phyloP scores from a whole-genome alignment of 2,329 filamentous ascomycete species.

The Epichloe gansuensis region DNA sequence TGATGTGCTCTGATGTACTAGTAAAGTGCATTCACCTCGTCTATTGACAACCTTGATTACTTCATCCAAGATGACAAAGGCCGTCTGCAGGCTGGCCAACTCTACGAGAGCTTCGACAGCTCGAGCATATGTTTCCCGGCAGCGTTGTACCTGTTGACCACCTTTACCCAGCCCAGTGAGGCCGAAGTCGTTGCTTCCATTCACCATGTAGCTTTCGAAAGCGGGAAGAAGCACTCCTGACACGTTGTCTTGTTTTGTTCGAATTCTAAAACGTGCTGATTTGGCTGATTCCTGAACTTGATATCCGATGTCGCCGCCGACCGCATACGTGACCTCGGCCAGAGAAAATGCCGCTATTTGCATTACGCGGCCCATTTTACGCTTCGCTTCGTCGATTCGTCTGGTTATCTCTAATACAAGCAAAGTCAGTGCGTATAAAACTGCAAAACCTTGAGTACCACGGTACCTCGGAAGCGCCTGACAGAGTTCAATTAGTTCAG shows the following conservation, averaged over 20 bases:
- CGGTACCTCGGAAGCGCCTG: constrained; percentile 6
- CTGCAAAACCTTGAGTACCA: constrained; percentile 1
- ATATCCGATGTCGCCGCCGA: constrained; percentile 90
- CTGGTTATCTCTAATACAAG: constrained; percentile 67
- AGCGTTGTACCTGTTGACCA: constrained; percentile 91
- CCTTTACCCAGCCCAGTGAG: constrained; percentile 93
- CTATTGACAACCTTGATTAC: constrained; percentile 99
- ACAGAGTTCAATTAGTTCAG: not conserved
- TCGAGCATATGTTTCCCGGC: constrained; percentile 87
- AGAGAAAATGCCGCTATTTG: constrained; percentile 97
- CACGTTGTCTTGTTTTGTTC: constrained; percentile 96
- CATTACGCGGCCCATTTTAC: constrained; percentile 99
- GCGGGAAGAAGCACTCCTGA: constrained; percentile 89
- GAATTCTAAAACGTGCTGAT: constrained; percentile 80
- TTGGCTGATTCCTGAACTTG: constrained; percentile 96
- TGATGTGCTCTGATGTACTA: not conserved
- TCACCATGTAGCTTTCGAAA: constrained; percentile 82
- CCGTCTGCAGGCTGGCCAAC: constrained; percentile 87
- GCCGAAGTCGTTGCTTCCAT: constrained; percentile 90
- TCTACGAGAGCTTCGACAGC: constrained; percentile 95
- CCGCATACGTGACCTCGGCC: constrained; percentile 93
- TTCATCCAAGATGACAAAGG: constrained; percentile 95
- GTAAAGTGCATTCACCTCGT: constrained; percentile 48
- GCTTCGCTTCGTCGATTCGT: constrained; percentile 96
- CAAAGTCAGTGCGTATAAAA: constrained; percentile 3